Conservation (phyloP, 768 basidiomycete genomes). For the Boletus huronensis region DNA sequence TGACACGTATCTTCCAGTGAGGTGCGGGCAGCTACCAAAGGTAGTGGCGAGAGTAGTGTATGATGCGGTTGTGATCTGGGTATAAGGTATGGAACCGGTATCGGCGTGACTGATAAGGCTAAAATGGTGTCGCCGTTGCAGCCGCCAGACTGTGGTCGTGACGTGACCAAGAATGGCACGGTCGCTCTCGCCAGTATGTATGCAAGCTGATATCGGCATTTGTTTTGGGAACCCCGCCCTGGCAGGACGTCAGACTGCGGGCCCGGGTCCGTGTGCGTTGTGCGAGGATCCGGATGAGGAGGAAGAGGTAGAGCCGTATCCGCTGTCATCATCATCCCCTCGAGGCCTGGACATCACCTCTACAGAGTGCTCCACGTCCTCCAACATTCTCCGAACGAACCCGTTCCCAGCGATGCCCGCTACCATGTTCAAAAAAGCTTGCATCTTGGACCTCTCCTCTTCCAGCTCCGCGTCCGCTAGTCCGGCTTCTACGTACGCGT, state of each 20-base stretch:
- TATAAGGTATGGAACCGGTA: background rate
- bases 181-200: background rate
- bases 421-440: slow-evolving; percentile 23
- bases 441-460: slow-evolving; percentile 23
- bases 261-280: background rate
- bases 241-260: background rate
- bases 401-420: slow-evolving; percentile 25
- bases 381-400: slow-evolving; percentile 27
- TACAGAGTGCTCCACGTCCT: slow-evolving; percentile 14
- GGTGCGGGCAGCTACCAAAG: background rate
- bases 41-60: background rate
- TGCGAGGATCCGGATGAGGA: slow-evolving; percentile 2
- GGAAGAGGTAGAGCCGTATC: background rate
- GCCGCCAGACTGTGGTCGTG: background rate
- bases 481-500: slow-evolving; percentile 26
- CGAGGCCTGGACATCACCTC: slow-evolving; percentile 11
- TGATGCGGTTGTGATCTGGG: background rate
- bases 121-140: background rate
- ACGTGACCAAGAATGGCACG: background rate
- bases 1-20: background rate
- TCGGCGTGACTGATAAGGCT: background rate
- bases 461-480: slow-evolving; percentile 27
- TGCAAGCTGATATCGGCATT: background rate
- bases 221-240: background rate
- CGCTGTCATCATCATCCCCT: background rate